Evolutionary conservation across 768 basidiomycete species (phyloP).

Genomic region (Glaciozyma martinii): DNA sequence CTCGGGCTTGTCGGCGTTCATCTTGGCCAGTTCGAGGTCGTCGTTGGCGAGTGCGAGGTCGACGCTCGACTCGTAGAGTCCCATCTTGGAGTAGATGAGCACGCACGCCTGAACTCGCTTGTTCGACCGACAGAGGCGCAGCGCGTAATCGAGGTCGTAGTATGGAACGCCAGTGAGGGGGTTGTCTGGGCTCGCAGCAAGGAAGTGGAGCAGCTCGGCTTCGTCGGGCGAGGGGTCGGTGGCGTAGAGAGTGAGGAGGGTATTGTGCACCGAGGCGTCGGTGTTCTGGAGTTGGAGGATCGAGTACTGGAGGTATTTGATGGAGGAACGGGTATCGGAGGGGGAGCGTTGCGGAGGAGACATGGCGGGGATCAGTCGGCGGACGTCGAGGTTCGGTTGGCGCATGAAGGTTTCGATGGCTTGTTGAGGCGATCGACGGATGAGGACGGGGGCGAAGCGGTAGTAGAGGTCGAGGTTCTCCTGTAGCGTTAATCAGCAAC

Average conservation of each 20-base stretch:
- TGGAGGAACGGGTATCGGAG: slow-evolving; percentile 29
- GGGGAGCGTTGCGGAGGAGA: slow-evolving; percentile 54
- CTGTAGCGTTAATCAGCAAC: slow-evolving; percentile 42
- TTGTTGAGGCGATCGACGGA: slow-evolving; percentile 75
- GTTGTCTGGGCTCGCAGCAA: slow-evolving; percentile 69
- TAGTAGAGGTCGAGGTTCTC: slow-evolving; percentile 83
- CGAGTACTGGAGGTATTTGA: slow-evolving; percentile 76
- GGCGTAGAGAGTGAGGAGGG: slow-evolving; percentile 76
- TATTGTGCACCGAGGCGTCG: slow-evolving; percentile 83
- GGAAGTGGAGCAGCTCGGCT: slow-evolving; percentile 51
- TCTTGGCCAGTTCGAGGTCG: slow-evolving; percentile 87
- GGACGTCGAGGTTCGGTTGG: slow-evolving; percentile 65
- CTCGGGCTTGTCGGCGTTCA: slow-evolving; percentile 89
- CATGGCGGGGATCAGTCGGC: slow-evolving; percentile 79
- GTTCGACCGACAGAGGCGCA: slow-evolving; percentile 78
- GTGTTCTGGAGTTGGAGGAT: slow-evolving; percentile 72
- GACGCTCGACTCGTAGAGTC: slow-evolving; percentile 89
- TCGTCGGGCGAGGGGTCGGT: slow-evolving; percentile 36
- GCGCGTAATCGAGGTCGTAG: slow-evolving; percentile 93
- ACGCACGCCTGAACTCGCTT: slow-evolving; percentile 80
- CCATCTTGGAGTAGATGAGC: slow-evolving; percentile 96
- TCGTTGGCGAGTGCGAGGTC: slow-evolving; percentile 90
- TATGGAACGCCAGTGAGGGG: slow-evolving; percentile 77
- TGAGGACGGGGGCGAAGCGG: slow-evolving; percentile 77
- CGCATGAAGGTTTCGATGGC: slow-evolving; percentile 89